Conservation (phyloP, 1,139 yeast species). For the Yamadazyma friedrichii region DNA sequence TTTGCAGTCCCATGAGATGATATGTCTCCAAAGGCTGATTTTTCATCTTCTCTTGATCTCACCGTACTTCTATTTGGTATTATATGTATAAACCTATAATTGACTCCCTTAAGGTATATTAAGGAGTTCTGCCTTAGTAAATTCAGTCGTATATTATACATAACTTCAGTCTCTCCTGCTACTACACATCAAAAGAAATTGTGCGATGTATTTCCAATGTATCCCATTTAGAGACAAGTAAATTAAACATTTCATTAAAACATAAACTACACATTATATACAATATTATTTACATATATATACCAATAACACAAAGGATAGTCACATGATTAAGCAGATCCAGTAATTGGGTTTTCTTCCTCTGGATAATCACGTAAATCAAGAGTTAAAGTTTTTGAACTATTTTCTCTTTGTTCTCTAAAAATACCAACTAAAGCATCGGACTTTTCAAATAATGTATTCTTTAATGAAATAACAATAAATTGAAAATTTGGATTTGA, state of each 20-base stretch:
- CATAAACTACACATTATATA: no score
- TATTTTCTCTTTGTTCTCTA: slow-evolving; percentile 74
- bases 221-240: neutral
- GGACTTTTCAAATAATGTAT: slow-evolving; percentile 81
- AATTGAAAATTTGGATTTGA: slow-evolving; percentile 84
- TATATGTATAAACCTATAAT: no score
- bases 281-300: neutral
- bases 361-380: slow-evolving; percentile 66
- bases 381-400: slow-evolving; percentile 74
- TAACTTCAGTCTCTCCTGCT: neutral
- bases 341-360: slow-evolving; percentile 24
- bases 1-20: no score
- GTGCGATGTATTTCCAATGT: neutral
- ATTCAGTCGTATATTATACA: neutral
- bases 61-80: no score
- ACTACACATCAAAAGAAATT: neutral
- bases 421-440: slow-evolving; percentile 93
- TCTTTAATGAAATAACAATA: slow-evolving; percentile 90
- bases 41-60: no score
- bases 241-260: no score
- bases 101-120: no score
- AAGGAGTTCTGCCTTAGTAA: neutral
- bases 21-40: no score
- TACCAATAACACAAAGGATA: neutral
- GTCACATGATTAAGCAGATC: slow-evolving; percentile 9